Conservation (phyloP, 2,329 filamentous ascomycete species). For the Xylariaceae sp. region DNA sequence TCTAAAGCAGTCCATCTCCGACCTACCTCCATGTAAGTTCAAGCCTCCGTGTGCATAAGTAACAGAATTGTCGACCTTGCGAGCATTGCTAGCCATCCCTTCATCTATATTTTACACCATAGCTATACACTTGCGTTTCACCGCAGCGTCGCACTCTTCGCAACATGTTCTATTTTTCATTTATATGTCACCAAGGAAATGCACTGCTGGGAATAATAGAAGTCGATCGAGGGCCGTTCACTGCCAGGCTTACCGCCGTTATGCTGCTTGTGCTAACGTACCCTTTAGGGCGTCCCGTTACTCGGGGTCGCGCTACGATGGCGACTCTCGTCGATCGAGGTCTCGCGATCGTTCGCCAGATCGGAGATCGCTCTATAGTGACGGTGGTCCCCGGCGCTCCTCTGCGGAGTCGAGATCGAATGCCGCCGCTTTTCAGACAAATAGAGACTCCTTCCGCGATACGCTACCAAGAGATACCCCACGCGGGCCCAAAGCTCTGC, state of each 20-base stretch:
- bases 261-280: conserved; percentile 24
- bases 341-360: conserved; percentile 74
- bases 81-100: background rate
- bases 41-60: conserved; percentile 5
- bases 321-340: conserved; percentile 65
- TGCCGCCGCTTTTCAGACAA: conserved; percentile 64
- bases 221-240: background rate
- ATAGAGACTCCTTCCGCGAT: conserved; percentile 64
- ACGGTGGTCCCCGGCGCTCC: conserved; percentile 74
- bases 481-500: conserved; percentile 78
- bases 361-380: conserved; percentile 59
- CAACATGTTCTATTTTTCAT: background rate
- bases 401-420: conserved; percentile 63
- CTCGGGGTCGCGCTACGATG: conserved; percentile 65
- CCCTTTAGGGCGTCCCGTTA: conserved; percentile 57
- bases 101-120: background rate
- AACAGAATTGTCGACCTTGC: background rate
- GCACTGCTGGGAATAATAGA: background rate
- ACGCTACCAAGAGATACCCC: conserved; percentile 72
- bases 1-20: background rate
- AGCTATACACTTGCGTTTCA: too few relatives aligned
- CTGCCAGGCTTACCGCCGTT: too few relatives aligned
- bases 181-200: background rate
- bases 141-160: too few relatives aligned
- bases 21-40: conserved; percentile 31